Percentiles rank a stretch among this genome's conserved stretches.
These are phyloP conservation scores for Salvia rosmarinus DNA, from an alignment of 257 asterid species.

Conservation along the genomic window DNA sequence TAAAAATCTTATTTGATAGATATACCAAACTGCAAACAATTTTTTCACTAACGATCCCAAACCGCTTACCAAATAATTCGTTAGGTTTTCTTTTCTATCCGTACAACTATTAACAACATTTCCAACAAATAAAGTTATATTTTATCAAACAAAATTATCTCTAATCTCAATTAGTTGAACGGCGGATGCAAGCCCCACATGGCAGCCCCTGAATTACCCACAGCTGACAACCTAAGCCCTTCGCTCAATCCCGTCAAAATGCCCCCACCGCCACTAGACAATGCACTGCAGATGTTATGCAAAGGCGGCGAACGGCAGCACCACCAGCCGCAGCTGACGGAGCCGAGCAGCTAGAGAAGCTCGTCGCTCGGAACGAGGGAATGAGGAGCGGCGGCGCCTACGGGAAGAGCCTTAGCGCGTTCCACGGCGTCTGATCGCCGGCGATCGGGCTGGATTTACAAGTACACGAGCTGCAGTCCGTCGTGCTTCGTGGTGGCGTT, in stretches of 20 bases:
- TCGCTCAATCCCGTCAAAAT: background rate
- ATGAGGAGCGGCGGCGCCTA: conserved; percentile 28
- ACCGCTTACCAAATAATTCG: background rate
- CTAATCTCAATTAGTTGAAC: background rate
- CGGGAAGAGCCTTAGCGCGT: conserved; percentile 56
- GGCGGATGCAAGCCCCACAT: conserved; percentile 32
- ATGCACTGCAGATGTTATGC: conserved; percentile 57
- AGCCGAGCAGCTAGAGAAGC: conserved; percentile 57
- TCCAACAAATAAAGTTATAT: background rate
- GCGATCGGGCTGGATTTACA: conserved; percentile 72
- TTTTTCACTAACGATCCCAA: too few species aligned
- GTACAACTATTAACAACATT: background rate
- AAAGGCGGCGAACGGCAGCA: conserved; percentile 41
- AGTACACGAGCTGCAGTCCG: conserved; percentile 82
- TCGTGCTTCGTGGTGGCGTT: conserved; percentile 84
- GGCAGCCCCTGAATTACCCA: conserved; percentile 23
- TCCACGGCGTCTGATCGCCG: conserved; percentile 74
- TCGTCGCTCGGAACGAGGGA: conserved; percentile 71
- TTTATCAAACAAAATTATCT: background rate
- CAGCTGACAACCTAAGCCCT: conserved; percentile 34
- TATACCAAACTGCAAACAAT: too few species aligned
- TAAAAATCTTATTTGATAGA: too few species aligned
- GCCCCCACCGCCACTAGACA: conserved; percentile 29
- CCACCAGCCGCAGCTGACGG: conserved; percentile 47
- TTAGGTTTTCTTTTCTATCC: too few species aligned